These are phyloP conservation scores for Solanum hybrid DNA, from an alignment of 305 asterid species.

Conservation along the genomic window DNA sequence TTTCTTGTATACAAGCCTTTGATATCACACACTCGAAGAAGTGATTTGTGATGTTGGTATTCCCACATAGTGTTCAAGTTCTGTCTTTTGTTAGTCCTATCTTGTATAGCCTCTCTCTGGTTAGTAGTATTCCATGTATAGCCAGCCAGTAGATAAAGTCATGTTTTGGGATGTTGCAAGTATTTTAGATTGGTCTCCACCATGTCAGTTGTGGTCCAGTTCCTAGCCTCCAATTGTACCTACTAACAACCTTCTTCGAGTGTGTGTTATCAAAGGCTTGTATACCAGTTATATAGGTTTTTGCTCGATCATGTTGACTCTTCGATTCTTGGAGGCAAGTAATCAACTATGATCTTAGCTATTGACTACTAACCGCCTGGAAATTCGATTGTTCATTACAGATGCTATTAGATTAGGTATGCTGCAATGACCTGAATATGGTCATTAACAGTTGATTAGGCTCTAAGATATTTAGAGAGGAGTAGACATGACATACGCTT, in stretches of 20 bases:
- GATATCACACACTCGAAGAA: not conserved
- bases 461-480: not conserved
- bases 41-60: not conserved
- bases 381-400: not conserved
- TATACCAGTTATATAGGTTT: conserved; percentile 41
- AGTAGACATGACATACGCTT: not conserved
- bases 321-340: conserved; percentile 32
- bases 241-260: no score
- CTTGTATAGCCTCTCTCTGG: not conserved
- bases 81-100: not conserved
- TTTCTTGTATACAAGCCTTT: not conserved
- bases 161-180: not conserved
- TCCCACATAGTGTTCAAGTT: not conserved
- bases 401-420: not conserved
- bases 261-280: no score
- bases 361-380: not conserved
- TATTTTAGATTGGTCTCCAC: not conserved
- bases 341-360: not conserved
- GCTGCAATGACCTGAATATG: not conserved
- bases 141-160: not conserved
- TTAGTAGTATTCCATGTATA: not conserved
- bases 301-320: conserved; percentile 58
- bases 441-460: not conserved
- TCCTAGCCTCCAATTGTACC: no score
- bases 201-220: not conserved